Evolutionary conservation across 352 stramenopile species (phyloP).

Genomic region (Pythium brassicae): DNA sequence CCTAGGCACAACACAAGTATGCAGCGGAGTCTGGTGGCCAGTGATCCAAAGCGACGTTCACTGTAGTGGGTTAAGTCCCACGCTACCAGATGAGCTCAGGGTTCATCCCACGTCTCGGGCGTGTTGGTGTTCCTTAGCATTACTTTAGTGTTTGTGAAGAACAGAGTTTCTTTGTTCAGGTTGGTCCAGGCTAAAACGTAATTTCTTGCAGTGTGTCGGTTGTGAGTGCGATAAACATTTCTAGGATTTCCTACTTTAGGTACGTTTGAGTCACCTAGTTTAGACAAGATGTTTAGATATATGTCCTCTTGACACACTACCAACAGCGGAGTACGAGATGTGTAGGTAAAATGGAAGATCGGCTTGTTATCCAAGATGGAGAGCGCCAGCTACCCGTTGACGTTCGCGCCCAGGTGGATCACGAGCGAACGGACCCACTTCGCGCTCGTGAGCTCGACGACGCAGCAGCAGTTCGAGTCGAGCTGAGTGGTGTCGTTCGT

Average conservation of each 20-base stretch:
- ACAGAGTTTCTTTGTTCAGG: neutral
- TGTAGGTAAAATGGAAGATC: no score
- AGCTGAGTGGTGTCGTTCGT: slow-evolving; percentile 77
- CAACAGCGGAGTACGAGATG: no score
- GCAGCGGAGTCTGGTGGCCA: neutral
- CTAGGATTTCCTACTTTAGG: no score
- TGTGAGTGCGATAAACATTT: neutral
- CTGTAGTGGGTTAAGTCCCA: neutral
- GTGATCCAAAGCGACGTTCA: neutral
- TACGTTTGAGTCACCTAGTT: neutral
- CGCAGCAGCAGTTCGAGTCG: slow-evolving; percentile 86
- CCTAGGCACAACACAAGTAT: neutral
- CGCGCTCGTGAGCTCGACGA: slow-evolving; percentile 72
- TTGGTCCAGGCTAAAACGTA: neutral
- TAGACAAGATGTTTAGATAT: no score
- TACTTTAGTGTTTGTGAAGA: neutral
- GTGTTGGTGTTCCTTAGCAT: neutral
- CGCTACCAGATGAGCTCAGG: neutral
- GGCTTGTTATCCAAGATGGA: no score
- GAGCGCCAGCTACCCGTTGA: slow-evolving; percentile 67
- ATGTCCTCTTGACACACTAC: no score
- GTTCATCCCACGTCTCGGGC: neutral
- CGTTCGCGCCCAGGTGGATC: slow-evolving; percentile 82
- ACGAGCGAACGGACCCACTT: slow-evolving; percentile 69
- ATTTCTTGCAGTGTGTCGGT: neutral